Base-by-base conservation (phyloP, 73 alveolate species). In the Paramecium bursaria region DNA sequence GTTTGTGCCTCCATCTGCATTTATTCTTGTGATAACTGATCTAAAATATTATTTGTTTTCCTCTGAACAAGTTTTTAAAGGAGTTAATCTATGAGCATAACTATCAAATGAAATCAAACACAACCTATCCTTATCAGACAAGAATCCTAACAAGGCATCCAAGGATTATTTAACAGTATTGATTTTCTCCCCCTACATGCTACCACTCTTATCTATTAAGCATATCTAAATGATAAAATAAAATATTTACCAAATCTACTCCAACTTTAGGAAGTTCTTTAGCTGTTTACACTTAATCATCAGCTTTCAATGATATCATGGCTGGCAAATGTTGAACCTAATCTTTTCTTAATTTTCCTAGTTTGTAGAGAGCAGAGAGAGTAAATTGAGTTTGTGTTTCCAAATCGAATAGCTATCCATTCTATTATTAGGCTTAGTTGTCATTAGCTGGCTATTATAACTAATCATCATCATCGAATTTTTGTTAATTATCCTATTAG, bases 141-240 rank as follows among this genome's bases (percentile, higher is more conserved):
- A 75, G 31, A 75, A 75, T n/a, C 85, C 73, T n/a, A 90, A 29
- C 50, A 90, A 57, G 30, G 50, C 27, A 46, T 86, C 75, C 14
- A 90, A 88, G 6, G 96, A 85, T 44, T 86, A 60, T 86, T 90
- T 91, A 13, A 85, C 94, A 53, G 67, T 51, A 2, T 30, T 55
- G 44, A 91, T 60, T 86, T 90, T 91, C 35, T 91, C 79, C 25
- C 93, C 93, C 44, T 47, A 39, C 96, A 91, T 91, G 42, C 93
- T 80, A 3, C 96, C 96, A 53, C 95, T 89, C 50, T 79, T 55
- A 90, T 91, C 96, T 7, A 91, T 90, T 6, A 91, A 85, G 53
- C 96, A 90, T 48, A 90, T 15, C 76, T 57, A 5, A 27, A 1
- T 21, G 0, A 17, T 21, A 26, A 50, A 25, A 11, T 27, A 57